Evolutionary conservation across 345 rosid species (phyloP).

Genomic region (Hevea brasiliensis): DNA sequence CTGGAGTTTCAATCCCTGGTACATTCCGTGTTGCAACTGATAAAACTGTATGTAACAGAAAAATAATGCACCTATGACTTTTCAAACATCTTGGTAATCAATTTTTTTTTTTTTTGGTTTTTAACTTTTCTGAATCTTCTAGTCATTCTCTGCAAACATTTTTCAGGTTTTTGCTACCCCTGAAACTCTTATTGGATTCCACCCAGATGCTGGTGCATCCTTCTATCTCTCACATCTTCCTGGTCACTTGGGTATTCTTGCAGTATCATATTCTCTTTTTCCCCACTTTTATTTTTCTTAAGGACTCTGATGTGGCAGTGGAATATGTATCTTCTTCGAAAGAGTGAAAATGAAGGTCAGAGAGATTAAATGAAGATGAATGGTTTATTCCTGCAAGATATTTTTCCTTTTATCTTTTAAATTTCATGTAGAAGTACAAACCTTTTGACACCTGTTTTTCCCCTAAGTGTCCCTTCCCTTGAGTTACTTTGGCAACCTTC

Average conservation of each 20-base stretch:
- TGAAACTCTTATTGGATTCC: conserved; percentile 88
- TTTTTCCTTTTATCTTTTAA: too few species aligned
- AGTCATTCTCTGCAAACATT: background rate
- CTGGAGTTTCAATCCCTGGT: conserved; percentile 92
- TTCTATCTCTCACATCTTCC: conserved; percentile 84
- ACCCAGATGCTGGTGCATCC: conserved; percentile 98
- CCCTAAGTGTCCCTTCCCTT: too few species aligned
- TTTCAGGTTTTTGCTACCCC: conserved; percentile 93
- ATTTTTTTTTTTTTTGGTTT: too few species aligned
- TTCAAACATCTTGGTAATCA: background rate
- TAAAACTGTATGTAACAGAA: conserved; percentile 60
- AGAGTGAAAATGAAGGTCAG: background rate
- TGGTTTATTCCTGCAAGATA: too few species aligned
- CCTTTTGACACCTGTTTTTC: too few species aligned
- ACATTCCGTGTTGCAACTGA: conserved; percentile 78
- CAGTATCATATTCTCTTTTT: background rate
- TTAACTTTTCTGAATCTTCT: background rate
- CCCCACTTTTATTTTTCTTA: background rate
- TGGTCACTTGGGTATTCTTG: conserved; percentile 71
- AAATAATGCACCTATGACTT: background rate
- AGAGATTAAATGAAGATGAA: too few species aligned
- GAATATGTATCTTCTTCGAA: background rate
- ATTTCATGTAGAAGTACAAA: too few species aligned
- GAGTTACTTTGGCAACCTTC: background rate
- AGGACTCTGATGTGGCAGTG: background rate